Percentiles rank a stretch among this genome's conserved stretches.
phyloP scores from a whole-genome alignment of 2,329 filamentous ascomycete genomes.

The Metarhizium sp. region DNA sequence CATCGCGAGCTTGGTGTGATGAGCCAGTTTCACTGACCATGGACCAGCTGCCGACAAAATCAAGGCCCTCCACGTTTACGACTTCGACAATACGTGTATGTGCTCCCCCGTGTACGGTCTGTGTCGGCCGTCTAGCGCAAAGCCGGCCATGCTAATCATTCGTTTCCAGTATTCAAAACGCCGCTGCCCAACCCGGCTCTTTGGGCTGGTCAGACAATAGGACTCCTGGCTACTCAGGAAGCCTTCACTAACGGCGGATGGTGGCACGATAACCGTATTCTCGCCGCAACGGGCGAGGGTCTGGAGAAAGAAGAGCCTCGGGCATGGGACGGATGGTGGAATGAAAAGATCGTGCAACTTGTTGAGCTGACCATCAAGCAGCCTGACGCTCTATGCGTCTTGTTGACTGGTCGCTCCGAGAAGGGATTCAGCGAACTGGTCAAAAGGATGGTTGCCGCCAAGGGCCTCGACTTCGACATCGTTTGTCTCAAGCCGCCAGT shows the following conservation, averaged over 20 bases:
- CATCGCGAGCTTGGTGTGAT: not conserved
- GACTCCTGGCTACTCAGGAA: conserved; percentile 65
- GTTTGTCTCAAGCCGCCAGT: conserved; percentile 77
- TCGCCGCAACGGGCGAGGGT: conserved; percentile 78
- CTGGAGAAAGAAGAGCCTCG: conserved; percentile 70
- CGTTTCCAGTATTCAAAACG: conserved; percentile 69
- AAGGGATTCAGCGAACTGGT: conserved; percentile 67
- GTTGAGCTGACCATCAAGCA: conserved; percentile 75
- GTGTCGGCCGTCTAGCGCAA: not conserved
- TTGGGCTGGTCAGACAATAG: conserved; percentile 74
- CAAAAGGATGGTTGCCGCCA: conserved; percentile 70
- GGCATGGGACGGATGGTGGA: conserved; percentile 94
- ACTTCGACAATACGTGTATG: conserved; percentile 93
- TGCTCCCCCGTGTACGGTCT: not conserved
- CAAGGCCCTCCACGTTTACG: conserved; percentile 81
- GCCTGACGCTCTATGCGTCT: conserved; percentile 72
- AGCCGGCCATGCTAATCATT: not conserved
- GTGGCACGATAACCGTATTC: conserved; percentile 90
- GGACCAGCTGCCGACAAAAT: conserved; percentile 53
- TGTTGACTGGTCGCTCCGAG: conserved; percentile 82
- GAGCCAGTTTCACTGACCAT: not conserved
- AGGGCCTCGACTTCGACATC: conserved; percentile 78
- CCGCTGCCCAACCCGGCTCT: conserved; percentile 82
- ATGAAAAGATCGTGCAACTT: conserved; percentile 76
- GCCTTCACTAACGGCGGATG: conserved; percentile 77